Conservation (phyloP, 768 basidiomycete species). For the Suillus discolor region DNA sequence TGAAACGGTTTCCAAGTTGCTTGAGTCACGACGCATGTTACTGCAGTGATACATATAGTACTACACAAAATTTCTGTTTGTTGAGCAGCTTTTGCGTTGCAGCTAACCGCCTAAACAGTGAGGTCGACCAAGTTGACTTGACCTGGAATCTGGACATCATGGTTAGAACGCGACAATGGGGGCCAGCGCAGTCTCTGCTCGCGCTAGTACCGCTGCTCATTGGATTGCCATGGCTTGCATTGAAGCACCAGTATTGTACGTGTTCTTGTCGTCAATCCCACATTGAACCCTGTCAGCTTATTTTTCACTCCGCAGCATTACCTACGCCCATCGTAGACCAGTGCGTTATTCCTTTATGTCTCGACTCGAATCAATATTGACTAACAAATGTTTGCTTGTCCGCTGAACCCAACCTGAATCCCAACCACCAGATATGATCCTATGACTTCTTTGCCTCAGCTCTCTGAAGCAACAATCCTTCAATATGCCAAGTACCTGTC, state of each 20-base stretch:
- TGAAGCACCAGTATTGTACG: constrained; percentile 53
- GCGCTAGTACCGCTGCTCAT: constrained; percentile 57
- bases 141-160: not conserved
- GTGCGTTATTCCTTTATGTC: constrained; percentile 36
- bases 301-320: constrained; percentile 43
- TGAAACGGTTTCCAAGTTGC: not conserved
- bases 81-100: not conserved
- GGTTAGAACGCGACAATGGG: constrained; percentile 42
- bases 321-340: constrained; percentile 56
- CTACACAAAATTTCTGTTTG: not conserved
- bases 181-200: constrained; percentile 59
- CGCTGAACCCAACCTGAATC: not conserved
- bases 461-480: constrained; percentile 72
- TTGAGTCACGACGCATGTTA: not conserved
- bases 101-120: not conserved
- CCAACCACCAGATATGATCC: constrained; percentile 43
- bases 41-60: not conserved
- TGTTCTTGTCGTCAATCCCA: constrained; percentile 6
- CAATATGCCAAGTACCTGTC: constrained; percentile 67
- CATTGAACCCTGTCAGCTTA: not conserved
- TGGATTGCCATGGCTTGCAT: constrained; percentile 47
- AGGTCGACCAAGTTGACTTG: not conserved
- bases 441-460: constrained; percentile 60
- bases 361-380: not conserved
- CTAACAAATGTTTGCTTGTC: not conserved